These are phyloP conservation scores for Conidiobolus incongruus DNA, from an alignment of 371 early-diverging fungal genomes.

Conservation along the genomic window DNA sequence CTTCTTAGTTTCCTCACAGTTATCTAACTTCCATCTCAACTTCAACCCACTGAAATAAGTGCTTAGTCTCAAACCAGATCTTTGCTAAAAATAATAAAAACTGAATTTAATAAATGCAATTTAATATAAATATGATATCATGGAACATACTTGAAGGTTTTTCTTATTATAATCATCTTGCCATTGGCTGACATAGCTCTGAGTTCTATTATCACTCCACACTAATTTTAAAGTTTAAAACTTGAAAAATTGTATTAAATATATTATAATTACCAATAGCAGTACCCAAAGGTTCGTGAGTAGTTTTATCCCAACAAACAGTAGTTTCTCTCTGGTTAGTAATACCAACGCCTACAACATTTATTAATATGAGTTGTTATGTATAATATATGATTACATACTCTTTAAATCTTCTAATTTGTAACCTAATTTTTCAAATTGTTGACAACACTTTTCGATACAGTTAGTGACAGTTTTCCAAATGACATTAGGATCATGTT, in stretches of 20 bases:
- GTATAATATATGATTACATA: conserved; percentile 2
- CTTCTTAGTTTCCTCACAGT: conserved; percentile 37
- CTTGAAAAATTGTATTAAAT: too few species aligned
- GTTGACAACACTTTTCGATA: conserved; percentile 37
- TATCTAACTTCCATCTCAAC: conserved; percentile 76
- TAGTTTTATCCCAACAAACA: conserved; percentile 65
- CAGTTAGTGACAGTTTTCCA: conserved; percentile 43
- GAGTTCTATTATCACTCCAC: conserved; percentile 83
- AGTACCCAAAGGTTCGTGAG: conserved; percentile 62
- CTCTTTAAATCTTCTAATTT: conserved; percentile 33
- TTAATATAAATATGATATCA: too few species aligned
- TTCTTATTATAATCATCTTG: conserved; percentile 14
- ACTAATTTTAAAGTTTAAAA: conserved; percentile 22
- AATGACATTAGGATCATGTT: conserved; percentile 69
- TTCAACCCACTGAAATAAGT: conserved; percentile 91
- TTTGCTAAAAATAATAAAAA: conserved; percentile 12
- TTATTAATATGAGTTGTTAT: background rate
- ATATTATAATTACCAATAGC: conserved; percentile 40
- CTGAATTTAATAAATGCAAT: too few species aligned
- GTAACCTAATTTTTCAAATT: conserved; percentile 35
- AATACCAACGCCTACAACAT: conserved; percentile 50
- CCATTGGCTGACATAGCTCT: conserved; percentile 38
- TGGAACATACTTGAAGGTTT: background rate
- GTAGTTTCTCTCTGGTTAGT: conserved; percentile 94
- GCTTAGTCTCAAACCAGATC: conserved; percentile 76